A percentile compares a stretch with the other conserved stretches of the same genome.
Evolutionary conservation across 2,329 filamentous ascomycete genomes (phyloP).

Genomic region (Colletotrichum lindemuthianum): DNA sequence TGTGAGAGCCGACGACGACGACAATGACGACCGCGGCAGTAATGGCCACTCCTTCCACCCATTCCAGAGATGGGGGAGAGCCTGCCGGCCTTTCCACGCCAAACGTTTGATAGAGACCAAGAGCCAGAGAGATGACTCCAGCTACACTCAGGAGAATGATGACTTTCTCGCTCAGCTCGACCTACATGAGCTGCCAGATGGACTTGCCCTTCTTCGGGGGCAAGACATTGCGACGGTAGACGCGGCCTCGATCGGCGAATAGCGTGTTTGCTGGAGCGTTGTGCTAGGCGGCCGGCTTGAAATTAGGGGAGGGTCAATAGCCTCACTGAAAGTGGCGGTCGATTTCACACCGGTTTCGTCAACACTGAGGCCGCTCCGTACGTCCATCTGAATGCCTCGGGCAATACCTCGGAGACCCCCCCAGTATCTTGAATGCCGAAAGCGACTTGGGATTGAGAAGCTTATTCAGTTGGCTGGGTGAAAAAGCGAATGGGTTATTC

Average conservation of each 20-base stretch:
- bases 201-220: slow-evolving; percentile 22
- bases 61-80: slow-evolving; percentile 54
- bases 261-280: slow-evolving; percentile 2
- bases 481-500: slow-evolving; percentile 80
- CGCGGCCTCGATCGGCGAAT: slow-evolving; percentile 62
- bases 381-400: slow-evolving; percentile 73
- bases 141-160: slow-evolving; percentile 67
- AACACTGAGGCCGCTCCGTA: slow-evolving; percentile 71
- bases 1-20: slow-evolving; percentile 61
- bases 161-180: slow-evolving; percentile 68
- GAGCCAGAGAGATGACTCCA: slow-evolving; percentile 65
- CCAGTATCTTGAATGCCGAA: slow-evolving; percentile 76
- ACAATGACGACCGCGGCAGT: slow-evolving; percentile 64
- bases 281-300: slow-evolving; percentile 5
- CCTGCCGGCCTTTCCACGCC: slow-evolving; percentile 48
- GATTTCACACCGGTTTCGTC: slow-evolving; percentile 73
- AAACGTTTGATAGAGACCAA: slow-evolving; percentile 68
- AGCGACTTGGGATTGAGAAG: slow-evolving; percentile 80
- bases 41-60: slow-evolving; percentile 66
- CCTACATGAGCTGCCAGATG: slow-evolving; percentile 57
- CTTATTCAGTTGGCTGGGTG: slow-evolving; percentile 78
- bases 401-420: slow-evolving; percentile 74
- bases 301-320: slow-evolving; percentile 46
- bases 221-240: slow-evolving; percentile 57
- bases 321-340: slow-evolving; percentile 75